These are phyloP conservation scores for Fistulinella prunicolor DNA, from an alignment of 768 basidiomycete genomes.

Conservation along the genomic window DNA sequence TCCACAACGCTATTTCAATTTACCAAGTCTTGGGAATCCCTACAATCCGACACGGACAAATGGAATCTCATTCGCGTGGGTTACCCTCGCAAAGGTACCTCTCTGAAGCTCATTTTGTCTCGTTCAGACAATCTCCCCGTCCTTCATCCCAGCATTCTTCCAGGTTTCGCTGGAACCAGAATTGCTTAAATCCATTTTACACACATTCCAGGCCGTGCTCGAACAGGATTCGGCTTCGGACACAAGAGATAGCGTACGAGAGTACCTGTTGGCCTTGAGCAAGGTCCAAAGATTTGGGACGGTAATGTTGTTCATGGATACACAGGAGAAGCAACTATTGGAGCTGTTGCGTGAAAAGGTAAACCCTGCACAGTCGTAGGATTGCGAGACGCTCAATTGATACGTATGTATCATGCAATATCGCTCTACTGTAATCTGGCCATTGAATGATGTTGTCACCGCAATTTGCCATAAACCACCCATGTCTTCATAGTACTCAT, in stretches of 20 bases:
- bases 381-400: background rate
- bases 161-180: conserved; percentile 67
- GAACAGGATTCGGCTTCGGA: conserved; percentile 11
- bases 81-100: conserved; percentile 9
- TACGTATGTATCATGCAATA: background rate
- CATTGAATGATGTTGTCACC: too few relatives aligned
- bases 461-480: too few relatives aligned
- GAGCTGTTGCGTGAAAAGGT: conserved; percentile 43
- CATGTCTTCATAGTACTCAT: too few relatives aligned
- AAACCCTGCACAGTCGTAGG: conserved; percentile 8
- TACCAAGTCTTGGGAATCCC: conserved; percentile 52
- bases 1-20: conserved; percentile 60
- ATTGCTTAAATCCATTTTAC: conserved; percentile 56
- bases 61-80: conserved; percentile 62
- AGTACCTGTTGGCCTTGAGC: conserved; percentile 53
- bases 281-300: conserved; percentile 62
- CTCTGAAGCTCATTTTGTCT: background rate
- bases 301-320: conserved; percentile 59
- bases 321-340: conserved; percentile 48
- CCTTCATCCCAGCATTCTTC: conserved; percentile 58
- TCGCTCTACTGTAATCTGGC: background rate
- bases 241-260: conserved; percentile 29
- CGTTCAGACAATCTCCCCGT: conserved; percentile 52
- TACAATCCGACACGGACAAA: conserved; percentile 39
- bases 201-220: conserved; percentile 42